Evolutionary conservation across 2,329 filamentous ascomycete species (phyloP).

Genomic region (Beauveria scarabaeidicola): DNA sequence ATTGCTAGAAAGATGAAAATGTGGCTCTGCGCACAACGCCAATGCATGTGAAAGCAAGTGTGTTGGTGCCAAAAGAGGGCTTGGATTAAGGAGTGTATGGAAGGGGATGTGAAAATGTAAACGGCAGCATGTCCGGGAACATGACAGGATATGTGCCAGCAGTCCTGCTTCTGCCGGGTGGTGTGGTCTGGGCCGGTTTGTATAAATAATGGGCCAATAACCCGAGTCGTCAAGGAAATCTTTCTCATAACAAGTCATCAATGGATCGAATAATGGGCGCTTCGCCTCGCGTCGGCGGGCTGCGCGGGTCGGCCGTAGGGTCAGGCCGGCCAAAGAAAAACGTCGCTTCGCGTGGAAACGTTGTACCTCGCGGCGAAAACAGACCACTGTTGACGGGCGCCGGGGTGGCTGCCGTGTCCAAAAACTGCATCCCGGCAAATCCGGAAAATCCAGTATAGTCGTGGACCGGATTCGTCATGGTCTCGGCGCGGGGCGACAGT

Average conservation of each 20-base stretch:
- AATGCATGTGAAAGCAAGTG: not conserved
- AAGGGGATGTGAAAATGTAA: not conserved
- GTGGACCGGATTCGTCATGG: slow-evolving; percentile 62
- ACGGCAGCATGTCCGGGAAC: not conserved
- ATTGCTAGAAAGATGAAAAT: not conserved
- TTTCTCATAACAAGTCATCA: slow-evolving; percentile 59
- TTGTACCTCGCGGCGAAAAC: slow-evolving; percentile 44
- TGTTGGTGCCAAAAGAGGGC: not conserved
- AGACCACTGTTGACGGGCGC: slow-evolving; percentile 31
- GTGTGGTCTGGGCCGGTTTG: not conserved
- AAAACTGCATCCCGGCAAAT: slow-evolving; percentile 39
- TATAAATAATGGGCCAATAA: not conserved
- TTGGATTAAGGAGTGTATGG: not conserved
- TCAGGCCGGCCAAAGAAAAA: slow-evolving; percentile 42
- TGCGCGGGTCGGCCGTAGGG: slow-evolving; percentile 57
- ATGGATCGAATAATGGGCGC: slow-evolving; percentile 71
- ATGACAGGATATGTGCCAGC: slow-evolving; percentile 4
- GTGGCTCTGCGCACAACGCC: slow-evolving; percentile 13
- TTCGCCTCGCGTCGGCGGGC: slow-evolving; percentile 65
- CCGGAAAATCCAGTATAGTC: slow-evolving; percentile 17
- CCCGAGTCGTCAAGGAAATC: slow-evolving; percentile 4
- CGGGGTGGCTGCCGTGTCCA: slow-evolving; percentile 44
- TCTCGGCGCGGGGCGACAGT: slow-evolving; percentile 63
- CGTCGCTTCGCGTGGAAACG: slow-evolving; percentile 47
- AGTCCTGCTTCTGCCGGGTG: slow-evolving; percentile 3